Base-by-base conservation (phyloP, 2,329 filamentous ascomycete genomes). In the Alternaria incomplexa region DNA sequence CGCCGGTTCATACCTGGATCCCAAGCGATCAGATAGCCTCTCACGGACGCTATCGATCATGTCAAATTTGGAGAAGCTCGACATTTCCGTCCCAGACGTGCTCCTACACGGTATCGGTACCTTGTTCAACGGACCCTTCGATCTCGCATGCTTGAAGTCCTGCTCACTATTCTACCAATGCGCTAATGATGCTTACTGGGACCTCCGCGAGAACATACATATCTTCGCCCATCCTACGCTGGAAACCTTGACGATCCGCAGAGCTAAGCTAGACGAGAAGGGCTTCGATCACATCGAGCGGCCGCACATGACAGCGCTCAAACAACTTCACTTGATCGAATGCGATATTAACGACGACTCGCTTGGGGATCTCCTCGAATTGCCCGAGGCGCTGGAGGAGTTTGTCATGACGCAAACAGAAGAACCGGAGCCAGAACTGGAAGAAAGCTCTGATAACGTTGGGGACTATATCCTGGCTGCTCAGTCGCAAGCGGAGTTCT, bases 261-360 rank as follows among this genome's bases (percentile, higher is more conserved):
- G 75, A 56, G 75, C 75, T 9, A 75, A 70, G 51, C 58, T 77
- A 20, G 75, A 77, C 51, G 75, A 77, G 23, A 64, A 73, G 48
- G 73, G 73, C 2, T 77, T 77, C 48, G 69, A 77, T 48, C 72
- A 70, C 22, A 69, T 76, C 5, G 75, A 77, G 56, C 69, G 73
- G 13, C 75, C 75, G 13, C 73, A 76, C 26, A 62, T 71, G 23
- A 77, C 75, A 0, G 70, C 73, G 1, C 47, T 77, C 23, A 76
- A 75, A 53, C 68, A 65, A 20, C 62, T 77, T 15, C 66, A 70
- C 17, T 43, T 77, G 20, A 72, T 77, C 43, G 75, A 77, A 65
- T 77, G 75, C 66, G 75, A 77, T 54, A 75, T 77, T 36, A 76
- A 72, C 57, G 75, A 77, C 25, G 75, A 77, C 44, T 73, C 73